Evolutionary conservation across 257 asterid genomes (phyloP).

Genomic region (Verbascum thapsus): DNA sequence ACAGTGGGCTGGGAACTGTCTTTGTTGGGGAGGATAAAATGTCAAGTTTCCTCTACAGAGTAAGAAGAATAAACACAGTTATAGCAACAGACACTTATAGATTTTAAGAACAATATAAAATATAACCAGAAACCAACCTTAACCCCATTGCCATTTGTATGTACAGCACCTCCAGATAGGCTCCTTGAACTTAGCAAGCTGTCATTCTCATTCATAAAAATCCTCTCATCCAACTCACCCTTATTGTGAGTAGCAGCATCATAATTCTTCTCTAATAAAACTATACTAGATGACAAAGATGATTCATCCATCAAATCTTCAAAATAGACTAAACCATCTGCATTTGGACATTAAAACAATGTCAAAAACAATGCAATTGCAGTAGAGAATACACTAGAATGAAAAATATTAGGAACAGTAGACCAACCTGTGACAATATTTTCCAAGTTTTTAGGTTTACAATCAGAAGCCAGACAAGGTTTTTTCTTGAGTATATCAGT

Average conservation of each 20-base stretch:
- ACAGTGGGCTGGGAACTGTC: constrained; percentile 76
- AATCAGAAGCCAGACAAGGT: constrained; percentile 64
- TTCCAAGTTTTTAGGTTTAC: constrained; percentile 54
- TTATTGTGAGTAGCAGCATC: constrained; percentile 52
- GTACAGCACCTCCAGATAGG: constrained; percentile 70
- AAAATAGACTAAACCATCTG: constrained; percentile 80
- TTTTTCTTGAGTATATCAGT: constrained; percentile 58
- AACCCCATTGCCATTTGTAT: constrained; percentile 46
- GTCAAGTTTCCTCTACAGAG: constrained; percentile 71
- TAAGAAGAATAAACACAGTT: constrained; percentile 27
- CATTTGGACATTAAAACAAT: constrained; percentile 32
- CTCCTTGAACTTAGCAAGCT: constrained; percentile 87
- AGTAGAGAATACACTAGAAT: constrained; percentile 7
- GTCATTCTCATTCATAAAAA: constrained; percentile 74
- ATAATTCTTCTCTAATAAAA: constrained; percentile 69
- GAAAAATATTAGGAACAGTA: constrained; percentile 13
- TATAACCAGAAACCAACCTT: constrained; percentile 44
- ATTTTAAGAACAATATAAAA: constrained; percentile 16
- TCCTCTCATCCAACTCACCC: constrained; percentile 89
- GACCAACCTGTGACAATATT: constrained; percentile 63
- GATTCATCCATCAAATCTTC: constrained; percentile 79
- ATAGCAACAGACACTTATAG: constrained; percentile 17
- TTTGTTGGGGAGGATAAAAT: constrained; percentile 77
- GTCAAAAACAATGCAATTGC: constrained; percentile 15
- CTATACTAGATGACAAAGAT: constrained; percentile 53